Evolutionary conservation across 1,284 basidiomycete genomes (phyloP).

Genomic region (Cystobasidium sp.): DNA sequence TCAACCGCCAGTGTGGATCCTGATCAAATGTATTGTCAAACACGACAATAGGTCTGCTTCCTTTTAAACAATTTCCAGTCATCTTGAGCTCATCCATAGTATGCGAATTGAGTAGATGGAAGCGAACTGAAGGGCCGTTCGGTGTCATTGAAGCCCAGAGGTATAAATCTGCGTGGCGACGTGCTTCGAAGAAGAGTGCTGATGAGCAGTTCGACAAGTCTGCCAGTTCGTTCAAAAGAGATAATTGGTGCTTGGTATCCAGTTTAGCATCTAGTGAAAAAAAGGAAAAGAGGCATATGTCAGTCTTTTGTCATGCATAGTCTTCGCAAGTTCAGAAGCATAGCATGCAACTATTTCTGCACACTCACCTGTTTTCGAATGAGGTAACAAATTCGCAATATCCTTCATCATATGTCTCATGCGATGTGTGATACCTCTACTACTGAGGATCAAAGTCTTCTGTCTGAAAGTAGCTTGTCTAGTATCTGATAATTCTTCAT

Average conservation of each 20-base stretch:
- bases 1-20: conserved; percentile 82
- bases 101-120: conserved; percentile 98
- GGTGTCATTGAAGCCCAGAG: conserved; percentile 96
- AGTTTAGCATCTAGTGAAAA: conserved; percentile 81
- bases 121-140: conserved; percentile 94
- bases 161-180: conserved; percentile 86
- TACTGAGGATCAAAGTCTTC: conserved; percentile 84
- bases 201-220: conserved; percentile 99
- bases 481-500: conserved; percentile 24
- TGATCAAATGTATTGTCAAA: conserved; percentile 93
- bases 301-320: too few species aligned
- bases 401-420: conserved; percentile 99
- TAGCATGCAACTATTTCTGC: conserved; percentile 17
- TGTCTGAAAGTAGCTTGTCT: conserved; percentile 58
- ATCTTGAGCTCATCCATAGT: conserved; percentile 99
- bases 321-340: neutral
- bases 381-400: conserved; percentile 85
- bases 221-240: conserved; percentile 93
- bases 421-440: conserved; percentile 90
- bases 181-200: conserved; percentile 94
- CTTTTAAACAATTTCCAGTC: conserved; percentile 98
- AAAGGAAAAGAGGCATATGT: neutral
- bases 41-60: conserved; percentile 85
- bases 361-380: conserved; percentile 88
- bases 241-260: conserved; percentile 93